Evolutionary conservation across 169 alveolate species (phyloP).

Genomic region (Plasmodium gaboni): DNA sequence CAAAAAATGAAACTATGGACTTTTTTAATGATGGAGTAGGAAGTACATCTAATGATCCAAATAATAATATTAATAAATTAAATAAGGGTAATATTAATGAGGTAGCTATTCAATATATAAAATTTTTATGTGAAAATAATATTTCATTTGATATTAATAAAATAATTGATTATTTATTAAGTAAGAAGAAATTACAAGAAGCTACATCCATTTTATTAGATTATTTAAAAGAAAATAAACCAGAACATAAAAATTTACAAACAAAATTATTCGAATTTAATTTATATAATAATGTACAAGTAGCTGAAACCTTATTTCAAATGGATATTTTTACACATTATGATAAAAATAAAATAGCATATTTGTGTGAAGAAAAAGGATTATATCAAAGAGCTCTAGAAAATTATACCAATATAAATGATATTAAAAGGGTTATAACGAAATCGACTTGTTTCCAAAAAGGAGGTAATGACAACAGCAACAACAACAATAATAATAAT

Average conservation of each 20-base stretch:
- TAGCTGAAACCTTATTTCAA: slow-evolving; percentile 74
- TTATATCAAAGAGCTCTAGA: slow-evolving; percentile 97
- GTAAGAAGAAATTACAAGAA: slow-evolving; percentile 94
- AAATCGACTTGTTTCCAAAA: slow-evolving; percentile 89
- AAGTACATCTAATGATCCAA: slow-evolving; percentile 1
- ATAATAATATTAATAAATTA: slow-evolving; percentile 11
- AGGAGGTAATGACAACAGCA: slow-evolving; percentile 13
- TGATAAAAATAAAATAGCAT: slow-evolving; percentile 96
- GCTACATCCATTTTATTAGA: slow-evolving; percentile 97
- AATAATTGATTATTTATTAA: slow-evolving; percentile 60
- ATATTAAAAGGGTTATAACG: slow-evolving; percentile 94
- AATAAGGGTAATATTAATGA: slow-evolving; percentile 33
- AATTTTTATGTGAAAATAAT: slow-evolving; percentile 70
- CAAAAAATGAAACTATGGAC: slow-evolving; percentile 67
- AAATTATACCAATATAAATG: slow-evolving; percentile 94
- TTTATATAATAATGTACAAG: slow-evolving; percentile 90
- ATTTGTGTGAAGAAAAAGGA: slow-evolving; percentile 98
- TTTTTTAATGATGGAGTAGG: slow-evolving; percentile 55
- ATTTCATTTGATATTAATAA: slow-evolving; percentile 59
- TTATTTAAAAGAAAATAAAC: slow-evolving; percentile 95
- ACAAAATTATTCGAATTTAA: slow-evolving; percentile 98
- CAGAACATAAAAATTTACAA: slow-evolving; percentile 98
- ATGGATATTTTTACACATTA: slow-evolving; percentile 95
- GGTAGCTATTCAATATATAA: slow-evolving; percentile 47
- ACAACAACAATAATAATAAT: not conserved